Evolutionary conservation across 2,329 filamentous ascomycete genomes (phyloP).

Genomic region (Alternaria ventricosa): DNA sequence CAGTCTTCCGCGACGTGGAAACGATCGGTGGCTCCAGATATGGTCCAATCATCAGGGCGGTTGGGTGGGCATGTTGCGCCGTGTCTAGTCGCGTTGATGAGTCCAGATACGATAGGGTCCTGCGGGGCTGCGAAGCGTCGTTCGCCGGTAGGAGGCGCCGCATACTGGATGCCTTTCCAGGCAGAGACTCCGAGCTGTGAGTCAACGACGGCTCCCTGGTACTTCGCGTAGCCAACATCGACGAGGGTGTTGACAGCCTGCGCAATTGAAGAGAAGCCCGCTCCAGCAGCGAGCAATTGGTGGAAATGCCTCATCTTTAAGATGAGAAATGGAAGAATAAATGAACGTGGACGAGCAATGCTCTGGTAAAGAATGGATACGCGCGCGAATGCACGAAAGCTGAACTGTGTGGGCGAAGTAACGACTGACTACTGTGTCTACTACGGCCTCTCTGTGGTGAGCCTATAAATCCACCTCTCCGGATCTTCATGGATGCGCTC

Average conservation of each 20-base stretch:
- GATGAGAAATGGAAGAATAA: neutral
- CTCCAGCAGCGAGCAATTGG: neutral
- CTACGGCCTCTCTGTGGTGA: neutral
- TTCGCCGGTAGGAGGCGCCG: slow-evolving; percentile 69
- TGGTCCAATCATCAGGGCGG: slow-evolving; percentile 29
- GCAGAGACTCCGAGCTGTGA: slow-evolving; percentile 63
- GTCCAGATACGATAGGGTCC: slow-evolving; percentile 33
- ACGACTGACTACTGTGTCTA: neutral
- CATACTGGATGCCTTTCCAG: slow-evolving; percentile 78
- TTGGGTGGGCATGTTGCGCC: slow-evolving; percentile 46
- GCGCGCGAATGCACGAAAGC: neutral
- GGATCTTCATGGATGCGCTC: neutral
- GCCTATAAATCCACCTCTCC: neutral
- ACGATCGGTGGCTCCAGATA: slow-evolving; percentile 12
- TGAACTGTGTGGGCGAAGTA: neutral
- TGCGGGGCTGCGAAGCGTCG: slow-evolving; percentile 70
- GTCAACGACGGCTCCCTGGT: slow-evolving; percentile 61
- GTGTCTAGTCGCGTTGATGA: slow-evolving; percentile 28
- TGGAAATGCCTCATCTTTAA: slow-evolving; percentile 1
- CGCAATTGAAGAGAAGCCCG: slow-evolving; percentile 4
- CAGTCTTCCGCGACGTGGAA: slow-evolving; percentile 66
- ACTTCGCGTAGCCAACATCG: slow-evolving; percentile 69
- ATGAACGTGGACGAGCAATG: neutral
- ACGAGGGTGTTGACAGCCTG: slow-evolving; percentile 54
- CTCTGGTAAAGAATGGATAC: neutral